These are phyloP conservation scores for Scedosporium dehoogii DNA, from an alignment of 2,329 filamentous ascomycete genomes.

Conservation along the genomic window DNA sequence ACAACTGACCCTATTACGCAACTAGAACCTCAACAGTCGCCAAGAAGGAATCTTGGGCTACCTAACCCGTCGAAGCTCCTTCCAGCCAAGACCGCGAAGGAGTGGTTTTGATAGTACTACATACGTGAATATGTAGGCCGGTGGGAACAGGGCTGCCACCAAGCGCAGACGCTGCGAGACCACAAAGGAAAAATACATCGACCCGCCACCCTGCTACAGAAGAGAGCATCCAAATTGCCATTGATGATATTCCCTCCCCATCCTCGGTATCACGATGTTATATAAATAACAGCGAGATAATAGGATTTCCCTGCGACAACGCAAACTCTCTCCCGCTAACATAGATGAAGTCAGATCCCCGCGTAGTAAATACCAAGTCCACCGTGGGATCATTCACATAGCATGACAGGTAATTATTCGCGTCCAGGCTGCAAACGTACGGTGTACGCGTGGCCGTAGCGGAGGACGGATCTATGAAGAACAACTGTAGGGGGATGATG, in stretches of 20 bases:
- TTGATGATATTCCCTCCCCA: neutral
- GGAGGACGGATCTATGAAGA: neutral
- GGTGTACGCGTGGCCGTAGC: neutral
- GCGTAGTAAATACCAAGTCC: neutral
- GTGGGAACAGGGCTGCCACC: too few species aligned
- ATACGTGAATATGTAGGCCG: too few species aligned
- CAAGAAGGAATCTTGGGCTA: too few species aligned
- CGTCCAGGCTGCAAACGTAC: neutral
- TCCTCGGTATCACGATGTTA: neutral
- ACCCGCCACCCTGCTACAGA: too few species aligned
- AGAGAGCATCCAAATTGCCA: too few species aligned
- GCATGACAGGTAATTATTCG: neutral
- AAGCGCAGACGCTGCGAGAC: too few species aligned
- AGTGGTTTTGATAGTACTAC: too few species aligned
- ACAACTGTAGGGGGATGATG: neutral
- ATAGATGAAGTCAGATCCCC: neutral
- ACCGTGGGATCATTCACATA: neutral
- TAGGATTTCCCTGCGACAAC: neutral
- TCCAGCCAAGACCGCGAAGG: too few species aligned
- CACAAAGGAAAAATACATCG: too few species aligned
- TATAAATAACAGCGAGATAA: neutral
- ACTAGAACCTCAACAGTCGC: too few species aligned
- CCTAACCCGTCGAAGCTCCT: too few species aligned
- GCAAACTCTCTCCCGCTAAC: neutral
- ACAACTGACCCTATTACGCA: too few species aligned